Evolutionary conservation across 2,329 filamentous ascomycete genomes (phyloP).

Genomic region (Leptographium lundbergii): DNA sequence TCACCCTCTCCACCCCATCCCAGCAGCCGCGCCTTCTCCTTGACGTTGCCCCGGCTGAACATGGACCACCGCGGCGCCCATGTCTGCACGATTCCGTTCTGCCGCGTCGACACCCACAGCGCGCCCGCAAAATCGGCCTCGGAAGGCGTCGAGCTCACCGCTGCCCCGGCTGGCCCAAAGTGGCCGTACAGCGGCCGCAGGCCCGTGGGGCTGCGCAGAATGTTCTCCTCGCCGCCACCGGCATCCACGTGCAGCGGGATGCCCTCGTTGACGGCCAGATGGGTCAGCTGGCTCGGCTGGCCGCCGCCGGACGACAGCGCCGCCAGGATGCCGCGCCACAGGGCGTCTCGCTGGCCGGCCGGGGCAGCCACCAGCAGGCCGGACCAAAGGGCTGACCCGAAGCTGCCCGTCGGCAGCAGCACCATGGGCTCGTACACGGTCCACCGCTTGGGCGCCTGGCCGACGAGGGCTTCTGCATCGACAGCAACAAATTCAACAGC

Average conservation of each 20-base stretch:
- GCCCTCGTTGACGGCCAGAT: constrained; percentile 48
- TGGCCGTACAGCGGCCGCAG: constrained; percentile 59
- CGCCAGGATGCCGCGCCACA: constrained; percentile 38
- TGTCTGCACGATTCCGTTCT: constrained; percentile 69
- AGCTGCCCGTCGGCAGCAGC: constrained; percentile 46
- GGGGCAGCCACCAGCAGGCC: constrained; percentile 19
- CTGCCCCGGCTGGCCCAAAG: constrained; percentile 44
- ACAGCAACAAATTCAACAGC: background rate
- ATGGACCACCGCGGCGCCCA: constrained; percentile 90
- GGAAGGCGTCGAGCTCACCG: constrained; percentile 16
- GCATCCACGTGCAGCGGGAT: constrained; percentile 34
- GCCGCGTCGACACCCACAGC: constrained; percentile 67
- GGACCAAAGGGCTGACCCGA: constrained; percentile 29
- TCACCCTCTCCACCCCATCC: constrained; percentile 24
- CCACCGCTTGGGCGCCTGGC: constrained; percentile 42
- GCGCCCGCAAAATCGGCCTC: constrained; percentile 47
- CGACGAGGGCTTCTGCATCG: constrained; percentile 18
- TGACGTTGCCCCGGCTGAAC: constrained; percentile 86
- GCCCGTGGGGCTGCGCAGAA: constrained; percentile 59
- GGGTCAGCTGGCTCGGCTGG: constrained; percentile 29
- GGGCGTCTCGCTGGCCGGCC: constrained; percentile 14
- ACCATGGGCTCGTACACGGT: constrained; percentile 49
- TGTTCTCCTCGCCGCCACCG: constrained; percentile 39
- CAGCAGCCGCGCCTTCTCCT: constrained; percentile 72
- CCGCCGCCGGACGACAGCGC: constrained; percentile 28